Percentiles rank a stretch among this genome's conserved stretches.
phyloP scores from a whole-genome alignment of 1,284 basidiomycete genomes.

The Boletus smithii region DNA sequence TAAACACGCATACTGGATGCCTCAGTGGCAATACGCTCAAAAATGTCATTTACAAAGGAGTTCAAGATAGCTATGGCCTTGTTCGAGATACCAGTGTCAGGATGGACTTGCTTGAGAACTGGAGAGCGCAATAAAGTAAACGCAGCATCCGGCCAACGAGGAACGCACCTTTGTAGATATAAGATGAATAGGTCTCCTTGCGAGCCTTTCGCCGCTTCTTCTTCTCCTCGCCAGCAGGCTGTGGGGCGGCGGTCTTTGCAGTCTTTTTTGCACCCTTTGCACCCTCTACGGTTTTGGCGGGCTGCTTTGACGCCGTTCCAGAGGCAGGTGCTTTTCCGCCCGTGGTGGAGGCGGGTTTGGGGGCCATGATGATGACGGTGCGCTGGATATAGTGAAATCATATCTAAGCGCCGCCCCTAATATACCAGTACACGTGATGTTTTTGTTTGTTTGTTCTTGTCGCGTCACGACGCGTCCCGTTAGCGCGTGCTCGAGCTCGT shows the following conservation, averaged over 20 bases:
- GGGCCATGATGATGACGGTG: slow-evolving; percentile 57
- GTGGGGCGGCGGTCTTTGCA: slow-evolving; percentile 59
- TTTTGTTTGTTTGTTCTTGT: slow-evolving; percentile 39
- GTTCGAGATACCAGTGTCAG: slow-evolving; percentile 76
- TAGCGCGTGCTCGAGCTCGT: slow-evolving; percentile 22
- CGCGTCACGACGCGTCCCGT: slow-evolving; percentile 42
- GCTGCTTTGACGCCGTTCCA: slow-evolving; percentile 69
- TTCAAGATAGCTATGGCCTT: slow-evolving; percentile 78
- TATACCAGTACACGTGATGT: slow-evolving; percentile 42
- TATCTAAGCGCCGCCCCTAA: slow-evolving; percentile 29
- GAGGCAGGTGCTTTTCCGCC: slow-evolving; percentile 82
- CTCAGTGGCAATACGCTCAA: slow-evolving; percentile 71
- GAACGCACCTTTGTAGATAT: slow-evolving; percentile 80
- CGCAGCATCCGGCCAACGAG: not conserved
- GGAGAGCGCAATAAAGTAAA: slow-evolving; percentile 1
- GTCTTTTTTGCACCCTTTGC: slow-evolving; percentile 85
- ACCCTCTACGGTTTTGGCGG: slow-evolving; percentile 68
- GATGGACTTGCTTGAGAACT: slow-evolving; percentile 70
- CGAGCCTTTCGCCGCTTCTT: slow-evolving; percentile 84
- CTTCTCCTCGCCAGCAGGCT: slow-evolving; percentile 65
- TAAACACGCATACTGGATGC: slow-evolving; percentile 48
- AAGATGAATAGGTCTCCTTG: slow-evolving; percentile 89
- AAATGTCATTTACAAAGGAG: slow-evolving; percentile 71
- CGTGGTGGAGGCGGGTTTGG: slow-evolving; percentile 76
- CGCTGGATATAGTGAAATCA: too few relatives aligned